A percentile compares a stretch with the other conserved stretches of the same genome.
phyloP scores from a whole-genome alignment of 805 yeast genomes.

The Phaffomyces opuntiae region DNA sequence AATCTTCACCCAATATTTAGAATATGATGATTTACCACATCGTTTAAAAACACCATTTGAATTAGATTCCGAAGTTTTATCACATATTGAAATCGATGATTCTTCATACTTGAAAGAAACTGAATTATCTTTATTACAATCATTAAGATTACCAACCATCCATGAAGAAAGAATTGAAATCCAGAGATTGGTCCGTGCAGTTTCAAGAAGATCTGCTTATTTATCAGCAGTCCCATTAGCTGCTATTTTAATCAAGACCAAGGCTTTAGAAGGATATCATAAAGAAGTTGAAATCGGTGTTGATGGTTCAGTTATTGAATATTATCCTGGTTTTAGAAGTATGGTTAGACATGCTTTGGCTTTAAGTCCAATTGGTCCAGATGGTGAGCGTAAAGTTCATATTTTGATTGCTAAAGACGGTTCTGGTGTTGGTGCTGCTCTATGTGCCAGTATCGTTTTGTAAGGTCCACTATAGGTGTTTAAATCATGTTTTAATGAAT shows the following conservation, averaged over 20 bases:
- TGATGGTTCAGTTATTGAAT: constrained; percentile 92
- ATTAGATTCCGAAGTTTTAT: constrained; percentile 75
- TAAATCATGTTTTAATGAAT: no score
- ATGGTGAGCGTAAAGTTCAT: constrained; percentile 67
- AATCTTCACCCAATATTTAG: constrained; percentile 48
- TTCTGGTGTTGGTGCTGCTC: constrained; percentile 95
- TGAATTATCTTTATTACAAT: constrained; percentile 57
- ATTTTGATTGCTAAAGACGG: constrained; percentile 89
- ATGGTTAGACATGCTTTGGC: constrained; percentile 75
- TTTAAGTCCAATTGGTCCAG: constrained; percentile 62
- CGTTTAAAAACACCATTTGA: constrained; percentile 71
- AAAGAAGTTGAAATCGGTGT: constrained; percentile 88
- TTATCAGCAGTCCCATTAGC: constrained; percentile 87
- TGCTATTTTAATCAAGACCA: constrained; percentile 63
- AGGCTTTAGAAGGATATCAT: constrained; percentile 53
- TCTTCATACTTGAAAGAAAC: constrained; percentile 66
- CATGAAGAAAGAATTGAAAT: constrained; percentile 66
- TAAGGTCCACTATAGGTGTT: not conserved
- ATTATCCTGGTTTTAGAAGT: constrained; percentile 83
- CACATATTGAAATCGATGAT: constrained; percentile 80
- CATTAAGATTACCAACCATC: constrained; percentile 46
- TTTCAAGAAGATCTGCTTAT: constrained; percentile 84
- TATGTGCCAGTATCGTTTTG: constrained; percentile 45
- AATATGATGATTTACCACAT: constrained; percentile 39
- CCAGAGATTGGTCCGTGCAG: constrained; percentile 67